phyloP scores from a whole-genome alignment of 768 basidiomycete genomes.

The Chalciporus sphaerocephalus region DNA sequence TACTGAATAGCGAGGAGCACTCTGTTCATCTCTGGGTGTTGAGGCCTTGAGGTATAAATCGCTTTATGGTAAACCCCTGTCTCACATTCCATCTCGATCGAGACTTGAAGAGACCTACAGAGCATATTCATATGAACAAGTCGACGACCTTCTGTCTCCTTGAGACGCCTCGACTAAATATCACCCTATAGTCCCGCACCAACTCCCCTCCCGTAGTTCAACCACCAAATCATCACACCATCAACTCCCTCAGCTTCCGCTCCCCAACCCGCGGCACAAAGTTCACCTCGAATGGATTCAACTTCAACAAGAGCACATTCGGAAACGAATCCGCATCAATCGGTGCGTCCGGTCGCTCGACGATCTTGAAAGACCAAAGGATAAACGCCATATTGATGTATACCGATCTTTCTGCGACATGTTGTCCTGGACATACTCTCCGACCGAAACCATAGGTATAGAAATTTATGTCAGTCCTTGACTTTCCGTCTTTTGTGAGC shows the following conservation, averaged over 20 bases:
- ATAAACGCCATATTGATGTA: slow-evolving; percentile 57
- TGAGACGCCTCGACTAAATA: too few relatives aligned
- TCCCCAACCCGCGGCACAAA: slow-evolving; percentile 45
- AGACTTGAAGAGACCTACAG: too few relatives aligned
- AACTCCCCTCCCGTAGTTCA: too few relatives aligned
- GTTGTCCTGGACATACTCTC: slow-evolving; percentile 56
- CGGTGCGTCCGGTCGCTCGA: slow-evolving; percentile 41
- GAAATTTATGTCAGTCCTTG: slow-evolving; percentile 39
- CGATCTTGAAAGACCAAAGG: slow-evolving; percentile 59
- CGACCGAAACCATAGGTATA: slow-evolving; percentile 53
- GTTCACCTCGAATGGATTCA: slow-evolving; percentile 50
- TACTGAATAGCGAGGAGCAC: too few relatives aligned
- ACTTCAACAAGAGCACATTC: slow-evolving; percentile 33
- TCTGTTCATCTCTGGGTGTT: too few relatives aligned
- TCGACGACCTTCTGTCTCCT: too few relatives aligned
- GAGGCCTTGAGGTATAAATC: too few relatives aligned
- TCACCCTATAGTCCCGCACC: too few relatives aligned
- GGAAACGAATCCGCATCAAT: slow-evolving; percentile 53
- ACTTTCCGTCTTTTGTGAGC: slow-evolving; percentile 40
- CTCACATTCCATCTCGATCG: too few relatives aligned
- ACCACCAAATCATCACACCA: too few relatives aligned
- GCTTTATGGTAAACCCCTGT: too few relatives aligned
- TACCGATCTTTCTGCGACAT: slow-evolving; percentile 49
- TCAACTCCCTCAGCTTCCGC: slow-evolving; percentile 10
- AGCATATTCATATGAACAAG: too few relatives aligned